Conservation (phyloP, 2,329 filamentous ascomycete genomes). For the Blastomyces emzantsi region DNA sequence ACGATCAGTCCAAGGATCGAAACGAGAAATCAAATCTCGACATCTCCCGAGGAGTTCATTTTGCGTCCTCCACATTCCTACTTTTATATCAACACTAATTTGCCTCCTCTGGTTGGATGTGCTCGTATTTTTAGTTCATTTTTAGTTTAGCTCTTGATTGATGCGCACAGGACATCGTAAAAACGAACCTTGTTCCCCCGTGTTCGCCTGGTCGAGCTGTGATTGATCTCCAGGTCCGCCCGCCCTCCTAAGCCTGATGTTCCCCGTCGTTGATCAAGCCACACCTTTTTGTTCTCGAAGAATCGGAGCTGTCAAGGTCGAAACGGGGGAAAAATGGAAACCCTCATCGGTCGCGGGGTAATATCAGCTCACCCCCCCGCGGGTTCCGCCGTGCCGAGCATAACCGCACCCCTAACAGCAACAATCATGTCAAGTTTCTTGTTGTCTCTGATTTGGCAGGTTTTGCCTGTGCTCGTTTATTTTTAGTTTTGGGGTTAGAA, state of each 20-base stretch:
- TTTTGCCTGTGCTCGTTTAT: not conserved
- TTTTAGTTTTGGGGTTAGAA: not conserved
- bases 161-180: not conserved
- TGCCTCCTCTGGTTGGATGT: not conserved
- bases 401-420: not conserved
- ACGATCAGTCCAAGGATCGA: not conserved
- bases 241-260: not conserved
- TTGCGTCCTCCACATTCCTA: not conserved
- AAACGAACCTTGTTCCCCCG: not conserved
- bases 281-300: not conserved
- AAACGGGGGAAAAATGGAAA: not conserved
- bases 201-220: not conserved
- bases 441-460: not conserved
- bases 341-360: not conserved
- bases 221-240: conserved; percentile 5
- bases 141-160: not conserved
- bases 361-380: not conserved
- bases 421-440: no score
- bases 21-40: not conserved
- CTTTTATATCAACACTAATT: not conserved
- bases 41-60: not conserved
- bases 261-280: not conserved
- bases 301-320: not conserved
- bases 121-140: not conserved
- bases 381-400: not conserved